Percentiles rank a stretch among this genome's conserved stretches.
These are phyloP conservation scores for Paramecium pentaurelia DNA, from an alignment of 73 alveolate genomes.

Conservation along the genomic window DNA sequence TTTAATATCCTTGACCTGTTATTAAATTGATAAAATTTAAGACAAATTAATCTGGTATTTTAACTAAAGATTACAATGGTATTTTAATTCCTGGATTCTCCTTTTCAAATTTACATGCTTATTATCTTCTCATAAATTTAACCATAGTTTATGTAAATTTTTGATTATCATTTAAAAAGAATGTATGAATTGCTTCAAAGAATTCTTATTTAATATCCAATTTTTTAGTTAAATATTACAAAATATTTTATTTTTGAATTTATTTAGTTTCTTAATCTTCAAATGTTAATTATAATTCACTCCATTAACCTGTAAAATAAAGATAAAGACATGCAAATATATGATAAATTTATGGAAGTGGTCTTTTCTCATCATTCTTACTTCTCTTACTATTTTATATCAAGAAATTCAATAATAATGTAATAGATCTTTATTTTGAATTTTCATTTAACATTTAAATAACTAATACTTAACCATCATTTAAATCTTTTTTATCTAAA, in stretches of 20 bases:
- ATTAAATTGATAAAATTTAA: conserved; percentile 9
- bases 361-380: conserved; percentile 26
- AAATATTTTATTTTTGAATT: not conserved
- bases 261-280: not conserved
- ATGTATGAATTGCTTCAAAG: conserved; percentile 36
- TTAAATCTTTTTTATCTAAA: not conserved
- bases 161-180: conserved; percentile 25
- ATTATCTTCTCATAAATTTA: conserved; percentile 42
- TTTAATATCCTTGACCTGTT: not conserved
- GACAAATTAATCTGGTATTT: conserved; percentile 36
- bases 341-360: not conserved
- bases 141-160: conserved; percentile 43
- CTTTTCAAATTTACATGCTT: conserved; percentile 37
- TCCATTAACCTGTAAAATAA: conserved; percentile 2
- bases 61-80: conserved; percentile 14
- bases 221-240: not conserved
- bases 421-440: not conserved
- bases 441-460: conserved; percentile 26
- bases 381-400: conserved; percentile 22
- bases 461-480: conserved; percentile 3
- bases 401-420: not conserved
- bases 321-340: conserved; percentile 8
- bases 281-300: not conserved
- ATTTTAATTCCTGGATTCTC: conserved; percentile 35
- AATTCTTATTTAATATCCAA: conserved; percentile 13